Conservation (phyloP, 768 basidiomycete species). For the Cystobasidium onofrii region DNA sequence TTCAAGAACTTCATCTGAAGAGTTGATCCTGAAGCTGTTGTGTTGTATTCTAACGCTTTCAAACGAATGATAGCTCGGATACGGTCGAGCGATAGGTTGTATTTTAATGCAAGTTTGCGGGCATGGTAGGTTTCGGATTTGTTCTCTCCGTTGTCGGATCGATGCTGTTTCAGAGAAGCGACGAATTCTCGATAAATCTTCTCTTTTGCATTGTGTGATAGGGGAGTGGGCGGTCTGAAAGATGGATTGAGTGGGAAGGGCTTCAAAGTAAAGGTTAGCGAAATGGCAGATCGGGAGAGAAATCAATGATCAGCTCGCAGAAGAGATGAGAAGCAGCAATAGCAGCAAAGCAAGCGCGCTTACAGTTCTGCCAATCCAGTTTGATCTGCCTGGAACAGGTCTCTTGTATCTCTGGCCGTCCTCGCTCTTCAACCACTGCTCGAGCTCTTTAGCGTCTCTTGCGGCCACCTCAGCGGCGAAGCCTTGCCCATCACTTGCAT, state of each 20-base stretch:
- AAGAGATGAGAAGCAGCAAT: too few relatives aligned
- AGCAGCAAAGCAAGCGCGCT: neutral
- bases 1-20: slow-evolving; percentile 69
- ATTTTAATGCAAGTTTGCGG: slow-evolving; percentile 55
- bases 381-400: slow-evolving; percentile 1
- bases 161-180: slow-evolving; percentile 47
- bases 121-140: slow-evolving; percentile 10
- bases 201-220: slow-evolving; percentile 57
- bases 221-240: slow-evolving; percentile 69
- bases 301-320: too few relatives aligned
- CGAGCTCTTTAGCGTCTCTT: neutral
- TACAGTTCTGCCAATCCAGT: slow-evolving; percentile 25
- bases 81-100: slow-evolving; percentile 65
- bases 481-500: neutral
- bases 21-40: slow-evolving; percentile 52
- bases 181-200: slow-evolving; percentile 59
- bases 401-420: slow-evolving; percentile 17
- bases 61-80: slow-evolving; percentile 73
- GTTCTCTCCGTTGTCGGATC: slow-evolving; percentile 34
- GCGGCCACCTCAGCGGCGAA: neutral
- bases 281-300: neutral
- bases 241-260: slow-evolving; percentile 79
- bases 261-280: slow-evolving; percentile 47
- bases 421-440: slow-evolving; percentile 20
- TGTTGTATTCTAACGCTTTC: slow-evolving; percentile 65